Evolutionary conservation across 257 asterid genomes (phyloP), one percentile per base, ranked within the genome.

Genomic region (Eucommia ulmoides): DNA sequence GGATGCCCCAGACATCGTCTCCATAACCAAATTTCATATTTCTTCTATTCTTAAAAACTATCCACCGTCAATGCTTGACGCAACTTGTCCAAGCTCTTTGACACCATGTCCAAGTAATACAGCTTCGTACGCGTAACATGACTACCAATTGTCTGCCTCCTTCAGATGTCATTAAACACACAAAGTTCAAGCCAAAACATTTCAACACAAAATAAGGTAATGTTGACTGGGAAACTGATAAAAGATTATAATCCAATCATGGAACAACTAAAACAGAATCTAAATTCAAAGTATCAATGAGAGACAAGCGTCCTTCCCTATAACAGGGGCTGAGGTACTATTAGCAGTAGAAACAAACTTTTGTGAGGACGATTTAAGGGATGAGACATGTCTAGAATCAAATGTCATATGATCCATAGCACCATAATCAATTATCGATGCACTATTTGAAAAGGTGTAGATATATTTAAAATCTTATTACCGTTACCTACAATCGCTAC

Each of bases 111-210:
- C 38, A 29, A 29, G 38, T 29, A 29, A 29, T 29, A 29, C 12
- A 29, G 12, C 38, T 29, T 29, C 12, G 7, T 12, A 8, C 2
- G n/a, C 45, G 10, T 38, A 38, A 3, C n/a, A 6, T 2, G 3
- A 3, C n/a, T 8, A 15, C 45, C 45, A 38, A 38, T 38, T 18
- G 45, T 38, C 16, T 38, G 45, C n/a, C 45, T 38, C n/a, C 17
- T 38, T 38, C n/a, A 38, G 45, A 38, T 38, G 45, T 38, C 45
- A 15, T 38, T 38, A 38, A 38, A 38, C 2, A 38, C 45, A 38
- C 45, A 38, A 14, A 38, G n/a, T 3, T 38, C n/a, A 38, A 2
- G 16, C 45, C 7, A 38, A 38, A 38, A 38, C 10, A 38, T 38
- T 38, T 8, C 7, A 38, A 38, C n/a, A 18, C 45, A 29, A 29